Evolutionary conservation across 2,329 filamentous ascomycete genomes (phyloP).

Genomic region (Pseudocercospora fuligena): DNA sequence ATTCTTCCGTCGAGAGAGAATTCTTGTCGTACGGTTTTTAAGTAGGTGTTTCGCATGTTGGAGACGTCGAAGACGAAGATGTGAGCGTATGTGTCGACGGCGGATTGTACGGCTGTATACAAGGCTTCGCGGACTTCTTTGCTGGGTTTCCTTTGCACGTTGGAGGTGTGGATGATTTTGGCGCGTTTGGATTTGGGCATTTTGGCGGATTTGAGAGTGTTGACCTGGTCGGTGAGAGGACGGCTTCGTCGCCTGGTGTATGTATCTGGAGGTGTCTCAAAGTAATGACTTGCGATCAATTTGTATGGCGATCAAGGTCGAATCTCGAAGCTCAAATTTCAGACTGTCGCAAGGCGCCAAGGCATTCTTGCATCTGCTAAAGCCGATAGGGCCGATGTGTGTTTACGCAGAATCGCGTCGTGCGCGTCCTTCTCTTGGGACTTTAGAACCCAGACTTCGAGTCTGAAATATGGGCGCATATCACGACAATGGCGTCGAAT

Average conservation of each 20-base stretch:
- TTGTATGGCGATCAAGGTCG: background rate
- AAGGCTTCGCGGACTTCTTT: constrained; percentile 87
- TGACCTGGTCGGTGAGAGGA: background rate
- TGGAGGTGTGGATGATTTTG: constrained; percentile 85
- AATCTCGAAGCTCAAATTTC: background rate
- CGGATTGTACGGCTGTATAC: constrained; percentile 85
- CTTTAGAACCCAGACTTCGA: background rate
- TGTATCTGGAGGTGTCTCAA: background rate
- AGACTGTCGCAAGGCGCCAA: background rate
- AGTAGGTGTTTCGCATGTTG: constrained; percentile 97
- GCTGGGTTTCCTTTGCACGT: constrained; percentile 85
- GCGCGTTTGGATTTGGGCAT: constrained; percentile 98
- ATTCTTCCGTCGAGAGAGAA: constrained; percentile 81
- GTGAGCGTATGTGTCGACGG: constrained; percentile 82
- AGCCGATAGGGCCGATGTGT: background rate
- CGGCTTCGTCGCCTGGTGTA: constrained; percentile 2
- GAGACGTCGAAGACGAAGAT: constrained; percentile 93
- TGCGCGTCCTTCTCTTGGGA: background rate
- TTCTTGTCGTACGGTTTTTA: constrained; percentile 87
- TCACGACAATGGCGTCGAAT: constrained; percentile 46
- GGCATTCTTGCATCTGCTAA: background rate
- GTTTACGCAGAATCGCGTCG: background rate
- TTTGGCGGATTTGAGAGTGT: constrained; percentile 39
- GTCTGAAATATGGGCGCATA: background rate
- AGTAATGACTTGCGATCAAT: background rate